phyloP scores from a whole-genome alignment of 148 eudicot species.

The Spergularia bocconei region DNA sequence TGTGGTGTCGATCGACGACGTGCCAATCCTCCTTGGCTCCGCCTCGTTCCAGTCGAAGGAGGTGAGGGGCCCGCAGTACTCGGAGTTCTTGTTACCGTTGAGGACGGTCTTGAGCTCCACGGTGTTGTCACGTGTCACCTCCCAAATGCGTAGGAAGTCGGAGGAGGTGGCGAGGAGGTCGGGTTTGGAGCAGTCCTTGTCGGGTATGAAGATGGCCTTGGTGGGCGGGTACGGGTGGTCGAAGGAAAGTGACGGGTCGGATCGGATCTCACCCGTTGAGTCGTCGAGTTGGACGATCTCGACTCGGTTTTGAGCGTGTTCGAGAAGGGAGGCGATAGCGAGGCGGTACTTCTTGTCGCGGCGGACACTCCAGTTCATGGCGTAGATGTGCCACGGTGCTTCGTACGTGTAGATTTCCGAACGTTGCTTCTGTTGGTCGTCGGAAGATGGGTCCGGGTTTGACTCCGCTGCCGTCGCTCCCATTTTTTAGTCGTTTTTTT shows the following conservation, averaged over 20 bases:
- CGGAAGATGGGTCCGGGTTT: background rate
- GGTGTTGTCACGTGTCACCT: constrained; percentile 29
- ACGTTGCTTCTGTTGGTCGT: constrained; percentile 47
- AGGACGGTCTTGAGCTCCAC: constrained; percentile 34
- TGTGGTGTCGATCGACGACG: constrained; percentile 82
- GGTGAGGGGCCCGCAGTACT: constrained; percentile 78
- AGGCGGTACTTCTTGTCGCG: constrained; percentile 82
- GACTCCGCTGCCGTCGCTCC: constrained; percentile 39
- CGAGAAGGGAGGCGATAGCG: constrained; percentile 73
- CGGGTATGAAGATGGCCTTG: constrained; percentile 73
- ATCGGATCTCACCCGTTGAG: constrained; percentile 57
- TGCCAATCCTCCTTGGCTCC: constrained; percentile 74
- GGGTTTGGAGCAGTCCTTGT: constrained; percentile 34
- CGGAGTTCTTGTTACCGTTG: constrained; percentile 71
- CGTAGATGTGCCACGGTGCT: constrained; percentile 94
- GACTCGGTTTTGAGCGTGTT: constrained; percentile 66
- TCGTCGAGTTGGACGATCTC: constrained; percentile 87
- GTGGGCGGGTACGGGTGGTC: constrained; percentile 89
- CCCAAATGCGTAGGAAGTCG: constrained; percentile 72
- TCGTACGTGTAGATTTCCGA: constrained; percentile 96
- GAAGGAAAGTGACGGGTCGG: constrained; percentile 49
- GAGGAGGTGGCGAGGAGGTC: constrained; percentile 82
- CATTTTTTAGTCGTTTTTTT: constrained; percentile 22
- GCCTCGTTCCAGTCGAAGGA: constrained; percentile 97
- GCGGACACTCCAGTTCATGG: constrained; percentile 92